These are phyloP conservation scores for Paramecium caudatum DNA, from an alignment of 73 alveolate species.

Conservation along the genomic window DNA sequence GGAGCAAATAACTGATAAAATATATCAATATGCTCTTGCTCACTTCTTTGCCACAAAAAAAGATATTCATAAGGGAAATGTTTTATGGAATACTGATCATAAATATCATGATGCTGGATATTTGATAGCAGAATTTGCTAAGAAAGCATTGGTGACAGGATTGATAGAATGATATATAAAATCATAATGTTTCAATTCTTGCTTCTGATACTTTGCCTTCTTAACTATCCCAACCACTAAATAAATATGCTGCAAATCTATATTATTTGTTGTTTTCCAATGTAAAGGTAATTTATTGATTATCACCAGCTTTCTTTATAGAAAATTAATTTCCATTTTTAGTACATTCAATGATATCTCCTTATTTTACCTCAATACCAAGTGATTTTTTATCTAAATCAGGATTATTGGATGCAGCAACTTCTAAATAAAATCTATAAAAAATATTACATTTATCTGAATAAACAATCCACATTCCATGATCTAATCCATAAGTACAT, in stretches of 20 bases:
- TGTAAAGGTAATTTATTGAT: constrained; percentile 1
- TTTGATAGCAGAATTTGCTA: constrained; percentile 4
- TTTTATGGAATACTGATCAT: constrained; percentile 25
- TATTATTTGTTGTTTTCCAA: not conserved
- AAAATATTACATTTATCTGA: constrained; percentile 1
- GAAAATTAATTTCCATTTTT: constrained; percentile 28
- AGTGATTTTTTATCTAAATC: constrained; percentile 26
- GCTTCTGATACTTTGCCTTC: constrained; percentile 46
- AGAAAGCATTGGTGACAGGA: constrained; percentile 43
- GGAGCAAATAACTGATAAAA: constrained; percentile 31
- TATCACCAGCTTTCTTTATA: not conserved
- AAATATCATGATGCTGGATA: constrained; percentile 46
- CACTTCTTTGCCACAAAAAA: constrained; percentile 14
- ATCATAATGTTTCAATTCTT: constrained; percentile 24
- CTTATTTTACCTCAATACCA: not conserved
- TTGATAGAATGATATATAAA: no score
- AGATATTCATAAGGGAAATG: constrained; percentile 37
- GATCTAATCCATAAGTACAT: constrained; percentile 52
- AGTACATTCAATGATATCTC: constrained; percentile 8
- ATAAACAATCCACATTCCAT: constrained; percentile 18
- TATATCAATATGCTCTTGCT: not conserved
- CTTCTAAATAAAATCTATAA: not conserved
- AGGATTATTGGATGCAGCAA: not conserved
- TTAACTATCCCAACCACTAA: constrained; percentile 49
- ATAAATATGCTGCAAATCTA: constrained; percentile 31